A percentile compares a stretch with the other conserved stretches of the same genome.
Evolutionary conservation across 2,329 filamentous ascomycete genomes (phyloP).

Genomic region (Metarhizium sp.): DNA sequence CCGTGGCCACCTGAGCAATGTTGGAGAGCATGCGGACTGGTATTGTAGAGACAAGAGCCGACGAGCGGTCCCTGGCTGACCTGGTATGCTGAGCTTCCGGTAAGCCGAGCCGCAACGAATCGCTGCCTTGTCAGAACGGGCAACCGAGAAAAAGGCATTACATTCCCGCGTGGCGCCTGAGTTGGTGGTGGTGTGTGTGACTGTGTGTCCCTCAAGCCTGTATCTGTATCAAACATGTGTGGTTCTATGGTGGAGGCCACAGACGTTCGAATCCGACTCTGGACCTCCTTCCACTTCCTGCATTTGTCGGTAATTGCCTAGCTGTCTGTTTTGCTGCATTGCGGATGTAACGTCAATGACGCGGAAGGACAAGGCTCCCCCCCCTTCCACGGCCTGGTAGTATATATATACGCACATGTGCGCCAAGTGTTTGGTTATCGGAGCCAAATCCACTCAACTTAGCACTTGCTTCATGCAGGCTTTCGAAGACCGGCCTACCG

Average conservation of each 20-base stretch:
- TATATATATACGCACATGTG: constrained; percentile 8
- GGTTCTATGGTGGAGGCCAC: constrained; percentile 7
- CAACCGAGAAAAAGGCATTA: neutral
- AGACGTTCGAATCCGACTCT: constrained; percentile 7
- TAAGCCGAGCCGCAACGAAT: neutral
- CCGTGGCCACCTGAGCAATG: neutral
- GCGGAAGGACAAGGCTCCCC: constrained; percentile 9
- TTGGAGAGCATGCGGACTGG: neutral
- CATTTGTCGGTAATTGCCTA: constrained; percentile 10
- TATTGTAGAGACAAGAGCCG: neutral
- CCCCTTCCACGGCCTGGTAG: constrained; percentile 1
- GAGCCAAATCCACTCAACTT: constrained; percentile 2
- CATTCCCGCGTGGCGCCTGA: constrained; percentile 8
- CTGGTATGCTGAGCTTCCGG: neutral
- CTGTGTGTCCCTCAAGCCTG: constrained; percentile 2
- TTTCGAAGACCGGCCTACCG: neutral
- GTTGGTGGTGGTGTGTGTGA: constrained; percentile 4
- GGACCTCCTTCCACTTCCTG: constrained; percentile 4
- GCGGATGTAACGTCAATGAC: constrained; percentile 17
- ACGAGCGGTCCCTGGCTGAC: neutral
- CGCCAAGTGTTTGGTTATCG: neutral
- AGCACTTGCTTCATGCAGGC: constrained; percentile 2
- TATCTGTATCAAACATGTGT: constrained; percentile 2
- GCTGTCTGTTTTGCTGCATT: constrained; percentile 7
- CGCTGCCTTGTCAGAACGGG: neutral